Evolutionary conservation across 306 rosid genomes (phyloP).

Genomic region (Quercus engelmannii): DNA sequence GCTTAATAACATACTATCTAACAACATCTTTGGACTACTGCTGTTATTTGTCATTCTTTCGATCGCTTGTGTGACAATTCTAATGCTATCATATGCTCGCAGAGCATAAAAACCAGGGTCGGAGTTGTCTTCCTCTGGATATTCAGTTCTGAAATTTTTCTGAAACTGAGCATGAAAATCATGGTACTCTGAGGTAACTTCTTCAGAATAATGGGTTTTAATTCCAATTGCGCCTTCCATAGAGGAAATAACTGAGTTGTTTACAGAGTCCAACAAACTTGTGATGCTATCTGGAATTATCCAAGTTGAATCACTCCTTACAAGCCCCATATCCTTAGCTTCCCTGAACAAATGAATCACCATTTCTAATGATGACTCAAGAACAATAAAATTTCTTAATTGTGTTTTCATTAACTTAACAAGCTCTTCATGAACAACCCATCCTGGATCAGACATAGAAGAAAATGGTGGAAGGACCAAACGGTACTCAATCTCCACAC

Average conservation of each 20-base stretch:
- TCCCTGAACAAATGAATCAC: conserved; percentile 46
- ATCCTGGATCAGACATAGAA: conserved; percentile 33
- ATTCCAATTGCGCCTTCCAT: conserved; percentile 75
- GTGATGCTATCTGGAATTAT: conserved; percentile 54
- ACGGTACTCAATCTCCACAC: conserved; percentile 50
- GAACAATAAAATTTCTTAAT: conserved; percentile 55
- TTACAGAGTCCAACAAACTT: conserved; percentile 40
- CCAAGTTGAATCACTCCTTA: conserved; percentile 55
- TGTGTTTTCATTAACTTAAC: conserved; percentile 27
- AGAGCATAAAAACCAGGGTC: conserved; percentile 58
- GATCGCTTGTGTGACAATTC: conserved; percentile 41
- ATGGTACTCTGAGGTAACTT: conserved; percentile 24
- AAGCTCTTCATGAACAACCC: conserved; percentile 38
- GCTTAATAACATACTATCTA: conserved; percentile 29
- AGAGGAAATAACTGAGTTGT: conserved; percentile 39
- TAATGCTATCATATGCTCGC: conserved; percentile 60
- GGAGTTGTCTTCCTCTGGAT: conserved; percentile 43
- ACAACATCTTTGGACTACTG: conserved; percentile 9
- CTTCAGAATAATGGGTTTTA: conserved; percentile 43
- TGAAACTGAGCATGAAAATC: conserved; percentile 36
- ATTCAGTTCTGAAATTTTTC: conserved; percentile 20
- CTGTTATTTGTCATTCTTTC: conserved; percentile 20
- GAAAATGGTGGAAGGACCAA: conserved; percentile 54
- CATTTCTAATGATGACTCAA: conserved; percentile 52
- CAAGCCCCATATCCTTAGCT: conserved; percentile 51